Conservation (phyloP, 2,329 filamentous ascomycete species). For the Epichloe aotearoae region DNA sequence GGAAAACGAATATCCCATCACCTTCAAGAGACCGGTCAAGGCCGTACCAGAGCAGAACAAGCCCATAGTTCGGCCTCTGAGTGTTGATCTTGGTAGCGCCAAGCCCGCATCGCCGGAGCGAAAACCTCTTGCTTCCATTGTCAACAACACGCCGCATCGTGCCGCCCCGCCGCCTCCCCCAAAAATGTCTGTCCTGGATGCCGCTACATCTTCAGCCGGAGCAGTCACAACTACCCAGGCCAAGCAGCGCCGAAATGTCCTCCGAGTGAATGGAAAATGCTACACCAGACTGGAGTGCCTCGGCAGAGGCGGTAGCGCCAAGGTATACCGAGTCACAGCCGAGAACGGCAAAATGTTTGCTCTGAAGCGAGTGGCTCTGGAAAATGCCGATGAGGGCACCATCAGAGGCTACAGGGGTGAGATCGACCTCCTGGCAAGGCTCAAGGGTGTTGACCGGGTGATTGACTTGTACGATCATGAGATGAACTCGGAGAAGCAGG, state of each 20-base stretch:
- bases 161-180: conserved; percentile 77
- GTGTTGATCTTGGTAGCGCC: conserved; percentile 26
- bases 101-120: conserved; percentile 38
- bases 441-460: conserved; percentile 77
- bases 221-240: conserved; percentile 61
- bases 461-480: conserved; percentile 87
- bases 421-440: conserved; percentile 75
- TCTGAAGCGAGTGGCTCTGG: conserved; percentile 81
- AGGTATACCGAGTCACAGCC: conserved; percentile 92
- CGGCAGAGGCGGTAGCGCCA: conserved; percentile 82
- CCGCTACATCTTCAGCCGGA: conserved; percentile 72
- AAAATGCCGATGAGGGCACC: conserved; percentile 73
- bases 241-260: conserved; percentile 65
- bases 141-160: conserved; percentile 60
- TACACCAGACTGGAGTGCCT: conserved; percentile 86
- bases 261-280: conserved; percentile 79
- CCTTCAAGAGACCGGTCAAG: conserved; percentile 48
- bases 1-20: conserved; percentile 68
- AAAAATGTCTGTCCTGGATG: conserved; percentile 93
- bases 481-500: conserved; percentile 81
- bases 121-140: conserved; percentile 40
- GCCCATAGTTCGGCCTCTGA: conserved; percentile 37
- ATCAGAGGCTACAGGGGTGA: conserved; percentile 87
- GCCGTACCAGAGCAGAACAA: conserved; percentile 42
- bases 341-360: conserved; percentile 95